Evolutionary conservation across 202 grass and related monocot genomes (phyloP), one percentile per base, ranked within the genome.

Genomic region (Eragrostis tef): DNA sequence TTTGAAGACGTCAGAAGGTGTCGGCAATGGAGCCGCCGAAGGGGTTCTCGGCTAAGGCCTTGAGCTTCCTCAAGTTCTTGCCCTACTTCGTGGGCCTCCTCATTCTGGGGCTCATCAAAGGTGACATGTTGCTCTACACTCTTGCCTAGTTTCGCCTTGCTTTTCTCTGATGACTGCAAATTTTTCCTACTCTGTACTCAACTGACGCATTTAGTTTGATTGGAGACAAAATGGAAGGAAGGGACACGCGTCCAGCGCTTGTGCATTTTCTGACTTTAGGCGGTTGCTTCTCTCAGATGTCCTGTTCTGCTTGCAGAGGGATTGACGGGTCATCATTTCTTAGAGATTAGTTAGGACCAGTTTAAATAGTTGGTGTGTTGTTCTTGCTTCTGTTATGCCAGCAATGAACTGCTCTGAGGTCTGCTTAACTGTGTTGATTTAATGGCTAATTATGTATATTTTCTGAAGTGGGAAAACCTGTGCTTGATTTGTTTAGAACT

Each of bases 51-150:
- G 77, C 71, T 13, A 72, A 83, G 42, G 81, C 89, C 22, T 87
- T 88, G 93, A 96, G 87, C 56, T 81, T 99, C 43, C 78, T 99
- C 77, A 86, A 90, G 88, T 99, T 99, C 90, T 65, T 99, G 70
- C 96, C 96, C 27, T 99, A 87, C 83, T 99, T 99, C 81, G 66
- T 58, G 10, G 93, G 88, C 11, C 80, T 99, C 74, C 84, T 99
- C 76, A 73, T 99, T 34, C 87, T 99, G 15, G 96, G 96, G 1
- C 39, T 88, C 70, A 87, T 96, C 75, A 99, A 99, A 99, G 96
- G 96, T 93, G 58, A 52, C 49, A 26, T 77, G 78, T 26, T 66
- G 68, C 43, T 79, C 56, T 29, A 10, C 27, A 66, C n/a, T 75
- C 17, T 24, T 16, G 20, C 1, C 70, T 60, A 50, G 19, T 81